A percentile compares a stretch with the other conserved stretches of the same genome.
Evolutionary conservation across 2,329 filamentous ascomycete genomes (phyloP).

Genomic region (Stagonosporopsis chrysanthemi): DNA sequence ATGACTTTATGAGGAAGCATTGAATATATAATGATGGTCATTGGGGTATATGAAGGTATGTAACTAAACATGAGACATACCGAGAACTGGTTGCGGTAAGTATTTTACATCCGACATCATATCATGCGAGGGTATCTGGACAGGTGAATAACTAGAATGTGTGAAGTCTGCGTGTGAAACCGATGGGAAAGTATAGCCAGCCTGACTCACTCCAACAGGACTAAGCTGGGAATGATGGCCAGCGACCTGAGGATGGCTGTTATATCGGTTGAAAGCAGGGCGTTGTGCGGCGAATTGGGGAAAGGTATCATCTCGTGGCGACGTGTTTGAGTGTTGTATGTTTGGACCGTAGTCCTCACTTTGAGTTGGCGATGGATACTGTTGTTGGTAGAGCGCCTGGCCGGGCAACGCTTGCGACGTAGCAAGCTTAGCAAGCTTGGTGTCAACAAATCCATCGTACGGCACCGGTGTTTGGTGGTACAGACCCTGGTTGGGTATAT

Average conservation of each 20-base stretch:
- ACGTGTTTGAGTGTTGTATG: constrained; percentile 29
- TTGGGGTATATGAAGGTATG: constrained; percentile 42
- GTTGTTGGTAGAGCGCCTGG: constrained; percentile 36
- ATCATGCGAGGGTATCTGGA: constrained; percentile 49
- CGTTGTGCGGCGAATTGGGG: constrained; percentile 31
- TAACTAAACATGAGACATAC: constrained; percentile 53
- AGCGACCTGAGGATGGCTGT: constrained; percentile 33
- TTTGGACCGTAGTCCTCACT: constrained; percentile 36
- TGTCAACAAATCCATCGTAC: constrained; percentile 32
- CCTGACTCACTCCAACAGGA: constrained; percentile 32
- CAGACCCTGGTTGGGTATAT: constrained; percentile 28
- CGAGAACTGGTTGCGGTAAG: constrained; percentile 48
- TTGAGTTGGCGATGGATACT: constrained; percentile 28
- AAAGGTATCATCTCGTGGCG: constrained; percentile 35
- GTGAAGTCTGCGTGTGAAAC: constrained; percentile 38
- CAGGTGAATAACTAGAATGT: constrained; percentile 40
- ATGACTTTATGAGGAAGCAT: constrained; percentile 19
- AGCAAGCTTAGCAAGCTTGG: constrained; percentile 29
- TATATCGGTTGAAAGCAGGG: constrained; percentile 32
- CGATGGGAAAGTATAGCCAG: constrained; percentile 26
- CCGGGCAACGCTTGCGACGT: constrained; percentile 32
- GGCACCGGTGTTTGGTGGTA: constrained; percentile 40
- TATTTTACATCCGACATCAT: constrained; percentile 47
- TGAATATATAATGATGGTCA: constrained; percentile 39
- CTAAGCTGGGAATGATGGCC: constrained; percentile 28